Conservation (phyloP, 805 yeast species). For the Lipomyces yamadae region DNA sequence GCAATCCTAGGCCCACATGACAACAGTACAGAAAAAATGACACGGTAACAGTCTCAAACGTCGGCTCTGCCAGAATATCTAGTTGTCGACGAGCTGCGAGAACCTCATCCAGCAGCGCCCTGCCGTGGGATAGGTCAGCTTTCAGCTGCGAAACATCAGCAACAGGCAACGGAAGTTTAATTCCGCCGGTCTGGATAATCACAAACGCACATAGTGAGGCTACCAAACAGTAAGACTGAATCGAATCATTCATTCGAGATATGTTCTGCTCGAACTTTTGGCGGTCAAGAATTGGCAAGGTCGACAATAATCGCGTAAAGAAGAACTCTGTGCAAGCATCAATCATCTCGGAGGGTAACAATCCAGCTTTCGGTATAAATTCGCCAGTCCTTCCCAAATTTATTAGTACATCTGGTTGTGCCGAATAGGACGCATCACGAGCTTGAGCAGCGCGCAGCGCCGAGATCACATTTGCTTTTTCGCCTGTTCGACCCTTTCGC, state of each 20-base stretch:
- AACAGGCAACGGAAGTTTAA: not conserved
- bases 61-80: not conserved
- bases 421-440: not conserved
- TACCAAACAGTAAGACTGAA: conserved; percentile 4
- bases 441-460: conserved; percentile 9
- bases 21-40: conserved; percentile 12
- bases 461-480: conserved; percentile 1
- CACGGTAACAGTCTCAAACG: not conserved
- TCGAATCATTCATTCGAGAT: not conserved
- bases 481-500: conserved; percentile 7
- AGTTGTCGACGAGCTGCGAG: conserved; percentile 3
- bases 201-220: conserved; percentile 9
- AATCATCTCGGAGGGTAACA: not conserved
- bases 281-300: conserved; percentile 6
- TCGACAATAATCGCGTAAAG: not conserved
- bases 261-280: conserved; percentile 3
- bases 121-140: not conserved
- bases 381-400: not conserved
- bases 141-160: conserved; percentile 1
- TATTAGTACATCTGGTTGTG: not conserved
- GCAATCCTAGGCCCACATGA: not conserved
- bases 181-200: conserved; percentile 10
- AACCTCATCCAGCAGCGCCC: conserved; percentile 8
- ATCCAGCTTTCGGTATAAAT: not conserved
- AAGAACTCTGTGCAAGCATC: not conserved